phyloP scores from a whole-genome alignment of 179 eudicot genomes.

The Actinidia arguta region DNA sequence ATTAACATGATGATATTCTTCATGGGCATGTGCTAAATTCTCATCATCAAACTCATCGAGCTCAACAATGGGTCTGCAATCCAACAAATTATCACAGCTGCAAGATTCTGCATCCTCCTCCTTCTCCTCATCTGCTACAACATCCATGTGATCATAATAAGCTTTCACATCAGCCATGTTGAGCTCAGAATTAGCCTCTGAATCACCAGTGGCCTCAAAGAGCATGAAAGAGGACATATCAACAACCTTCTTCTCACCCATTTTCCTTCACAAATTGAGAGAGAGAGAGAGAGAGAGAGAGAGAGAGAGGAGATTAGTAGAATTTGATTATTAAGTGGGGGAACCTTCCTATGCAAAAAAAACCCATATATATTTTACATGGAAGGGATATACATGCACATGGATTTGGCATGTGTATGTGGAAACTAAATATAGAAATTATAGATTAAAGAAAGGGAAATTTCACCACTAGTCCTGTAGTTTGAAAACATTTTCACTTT shows the following conservation, averaged over 20 bases:
- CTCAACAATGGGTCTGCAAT: conserved; percentile 13
- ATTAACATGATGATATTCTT: conserved; percentile 18
- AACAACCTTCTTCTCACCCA: conserved; percentile 26
- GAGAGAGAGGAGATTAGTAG: conserved; percentile 10
- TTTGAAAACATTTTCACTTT: too few species aligned
- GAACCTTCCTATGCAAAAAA: background rate
- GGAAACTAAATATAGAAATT: background rate
- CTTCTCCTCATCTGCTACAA: conserved; percentile 1
- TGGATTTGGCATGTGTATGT: background rate
- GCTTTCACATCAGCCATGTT: conserved; percentile 22
- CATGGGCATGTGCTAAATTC: conserved; percentile 26
- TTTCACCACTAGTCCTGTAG: too few species aligned
- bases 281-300: conserved; percentile 8
- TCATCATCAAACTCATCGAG: conserved; percentile 23
- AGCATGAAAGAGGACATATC: conserved; percentile 61
- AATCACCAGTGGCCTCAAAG: conserved; percentile 72
- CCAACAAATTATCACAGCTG: conserved; percentile 45
- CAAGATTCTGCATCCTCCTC: conserved; percentile 70
- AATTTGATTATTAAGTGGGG: background rate
- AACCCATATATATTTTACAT: background rate
- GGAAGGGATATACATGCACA: background rate
- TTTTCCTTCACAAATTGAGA: background rate
- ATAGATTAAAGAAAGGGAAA: background rate
- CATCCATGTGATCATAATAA: background rate
- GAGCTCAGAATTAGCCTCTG: conserved; percentile 57